These are phyloP conservation scores for Cardamine chenopodiifolia DNA, from an alignment of 345 rosid genomes.

Conservation along the genomic window DNA sequence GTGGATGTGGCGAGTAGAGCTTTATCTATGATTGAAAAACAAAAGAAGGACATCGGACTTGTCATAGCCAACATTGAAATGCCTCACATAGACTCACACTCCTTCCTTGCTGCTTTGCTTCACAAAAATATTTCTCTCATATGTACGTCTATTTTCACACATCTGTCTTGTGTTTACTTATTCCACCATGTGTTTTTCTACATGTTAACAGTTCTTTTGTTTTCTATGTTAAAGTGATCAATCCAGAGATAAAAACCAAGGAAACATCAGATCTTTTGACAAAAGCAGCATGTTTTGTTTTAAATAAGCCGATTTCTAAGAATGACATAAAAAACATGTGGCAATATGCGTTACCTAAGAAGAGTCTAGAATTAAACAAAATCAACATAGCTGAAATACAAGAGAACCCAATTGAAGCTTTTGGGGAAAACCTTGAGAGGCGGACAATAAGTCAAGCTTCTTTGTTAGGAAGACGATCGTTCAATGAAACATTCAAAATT, in stretches of 20 bases:
- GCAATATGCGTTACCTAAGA: constrained; percentile 42
- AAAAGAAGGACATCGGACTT: constrained; percentile 43
- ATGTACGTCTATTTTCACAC: constrained; percentile 7
- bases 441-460: not conserved
- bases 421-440: not conserved
- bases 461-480: not conserved
- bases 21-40: constrained; percentile 36
- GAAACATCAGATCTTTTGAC: constrained; percentile 29
- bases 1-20: constrained; percentile 38
- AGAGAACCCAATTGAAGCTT: not conserved
- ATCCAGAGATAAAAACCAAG: constrained; percentile 1
- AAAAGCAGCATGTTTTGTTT: constrained; percentile 42
- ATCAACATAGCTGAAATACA: not conserved
- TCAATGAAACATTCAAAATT: not conserved
- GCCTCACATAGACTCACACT: constrained; percentile 35
- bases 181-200: not conserved
- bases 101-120: constrained; percentile 29
- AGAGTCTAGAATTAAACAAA: not conserved
- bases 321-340: constrained; percentile 50
- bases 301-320: constrained; percentile 43
- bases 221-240: constrained; percentile 45
- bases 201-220: not conserved
- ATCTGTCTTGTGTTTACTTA: not conserved
- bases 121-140: constrained; percentile 45
- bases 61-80: constrained; percentile 47